A percentile compares a stretch with the other conserved stretches of the same genome.
phyloP scores from a whole-genome alignment of 2,329 filamentous ascomycete species.

The Camillea tinctor region DNA sequence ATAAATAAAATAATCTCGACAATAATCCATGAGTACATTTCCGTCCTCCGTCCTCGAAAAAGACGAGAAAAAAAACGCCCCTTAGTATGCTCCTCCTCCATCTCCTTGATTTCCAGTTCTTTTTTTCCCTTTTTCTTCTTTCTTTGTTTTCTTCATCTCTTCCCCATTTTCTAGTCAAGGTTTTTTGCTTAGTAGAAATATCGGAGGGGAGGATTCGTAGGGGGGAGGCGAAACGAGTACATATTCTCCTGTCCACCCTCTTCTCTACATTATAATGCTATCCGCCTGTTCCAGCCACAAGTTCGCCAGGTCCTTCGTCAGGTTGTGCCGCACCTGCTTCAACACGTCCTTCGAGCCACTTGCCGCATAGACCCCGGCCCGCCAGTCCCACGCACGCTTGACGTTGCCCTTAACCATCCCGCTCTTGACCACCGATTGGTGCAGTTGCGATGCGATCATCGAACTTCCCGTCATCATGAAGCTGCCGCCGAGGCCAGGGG shows the following conservation, averaged over 20 bases:
- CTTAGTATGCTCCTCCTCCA: background rate
- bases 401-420: conserved; percentile 39
- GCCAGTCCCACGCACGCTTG: conserved; percentile 71
- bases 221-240: too few species aligned
- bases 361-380: conserved; percentile 53
- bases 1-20: background rate
- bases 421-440: conserved; percentile 50
- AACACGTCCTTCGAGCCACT: conserved; percentile 70
- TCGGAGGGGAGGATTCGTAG: too few species aligned
- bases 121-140: background rate
- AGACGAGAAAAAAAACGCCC: background rate
- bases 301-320: conserved; percentile 72
- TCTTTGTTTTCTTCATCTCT: background rate
- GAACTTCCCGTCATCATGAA: conserved; percentile 74
- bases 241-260: conserved; percentile 5
- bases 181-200: background rate
- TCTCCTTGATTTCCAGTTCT: background rate
- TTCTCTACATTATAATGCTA: conserved; percentile 42
- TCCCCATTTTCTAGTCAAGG: background rate
- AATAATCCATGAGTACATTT: background rate
- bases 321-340: conserved; percentile 65
- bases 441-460: conserved; percentile 63
- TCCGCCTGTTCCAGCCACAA: conserved; percentile 69
- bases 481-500: conserved; percentile 49
- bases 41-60: background rate